Evolutionary conservation across 768 basidiomycete genomes (phyloP).

Genomic region (Lentinula raphanica): DNA sequence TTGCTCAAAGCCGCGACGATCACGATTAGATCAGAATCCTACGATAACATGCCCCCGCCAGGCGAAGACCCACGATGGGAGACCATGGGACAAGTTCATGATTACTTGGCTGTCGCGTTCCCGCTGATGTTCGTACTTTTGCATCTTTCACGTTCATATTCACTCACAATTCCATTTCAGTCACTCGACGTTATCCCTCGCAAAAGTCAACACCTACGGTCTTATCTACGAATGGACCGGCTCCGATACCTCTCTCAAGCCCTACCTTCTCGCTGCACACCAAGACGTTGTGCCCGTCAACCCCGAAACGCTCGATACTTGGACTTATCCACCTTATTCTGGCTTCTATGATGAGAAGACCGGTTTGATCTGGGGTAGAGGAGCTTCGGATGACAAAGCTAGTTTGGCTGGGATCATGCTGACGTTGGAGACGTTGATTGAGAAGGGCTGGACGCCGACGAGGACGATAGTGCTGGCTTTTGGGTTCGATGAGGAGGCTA

Average conservation of each 20-base stretch:
- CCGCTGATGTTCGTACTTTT: constrained; percentile 55
- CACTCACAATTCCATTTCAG: constrained; percentile 26
- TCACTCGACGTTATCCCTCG: constrained; percentile 50
- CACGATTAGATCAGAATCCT: constrained; percentile 45
- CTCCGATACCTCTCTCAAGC: constrained; percentile 53
- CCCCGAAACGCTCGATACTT: constrained; percentile 35
- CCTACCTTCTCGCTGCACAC: constrained; percentile 56
- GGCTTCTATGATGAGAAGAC: constrained; percentile 38
- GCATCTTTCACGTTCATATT: background rate
- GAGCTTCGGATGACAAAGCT: constrained; percentile 50
- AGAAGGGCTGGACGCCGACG: constrained; percentile 15
- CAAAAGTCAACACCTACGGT: constrained; percentile 73
- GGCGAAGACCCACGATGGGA: constrained; percentile 47
- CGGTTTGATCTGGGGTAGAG: constrained; percentile 51
- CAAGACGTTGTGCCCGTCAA: constrained; percentile 58
- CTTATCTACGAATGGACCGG: constrained; percentile 72
- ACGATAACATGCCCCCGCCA: constrained; percentile 42
- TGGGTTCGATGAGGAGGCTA: constrained; percentile 53
- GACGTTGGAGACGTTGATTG: constrained; percentile 11
- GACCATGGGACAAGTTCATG: constrained; percentile 33
- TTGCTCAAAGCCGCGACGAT: too few relatives aligned
- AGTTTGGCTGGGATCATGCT: constrained; percentile 35
- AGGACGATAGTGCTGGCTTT: constrained; percentile 17
- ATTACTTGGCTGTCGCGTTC: constrained; percentile 33
- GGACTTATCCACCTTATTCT: constrained; percentile 46